These are phyloP conservation scores for Apiospora pterosperma DNA, from an alignment of 2,329 filamentous ascomycete genomes.

Conservation along the genomic window DNA sequence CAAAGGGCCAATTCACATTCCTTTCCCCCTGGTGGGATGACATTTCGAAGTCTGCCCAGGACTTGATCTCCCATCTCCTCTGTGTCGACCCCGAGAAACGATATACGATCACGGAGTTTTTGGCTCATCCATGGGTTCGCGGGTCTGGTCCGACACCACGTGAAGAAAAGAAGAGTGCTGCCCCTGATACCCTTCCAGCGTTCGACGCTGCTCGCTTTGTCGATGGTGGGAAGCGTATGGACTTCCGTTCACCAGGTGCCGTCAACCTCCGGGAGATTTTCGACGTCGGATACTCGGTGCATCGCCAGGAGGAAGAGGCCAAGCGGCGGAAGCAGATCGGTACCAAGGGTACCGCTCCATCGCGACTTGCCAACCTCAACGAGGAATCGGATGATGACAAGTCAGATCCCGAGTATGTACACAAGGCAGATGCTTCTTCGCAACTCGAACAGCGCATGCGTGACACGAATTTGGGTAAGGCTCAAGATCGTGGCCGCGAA, in stretches of 20 bases:
- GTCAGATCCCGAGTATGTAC: constrained; percentile 44
- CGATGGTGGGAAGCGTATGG: constrained; percentile 66
- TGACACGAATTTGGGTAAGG: constrained; percentile 67
- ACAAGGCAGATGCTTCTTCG: constrained; percentile 49
- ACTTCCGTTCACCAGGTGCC: constrained; percentile 93
- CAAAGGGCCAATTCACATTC: constrained; percentile 94
- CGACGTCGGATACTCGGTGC: constrained; percentile 96
- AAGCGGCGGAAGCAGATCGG: constrained; percentile 85
- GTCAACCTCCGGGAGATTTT: constrained; percentile 97
- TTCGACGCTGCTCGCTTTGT: constrained; percentile 55
- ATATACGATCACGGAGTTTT: constrained; percentile 88
- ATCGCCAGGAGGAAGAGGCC: constrained; percentile 91
- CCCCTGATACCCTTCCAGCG: constrained; percentile 44
- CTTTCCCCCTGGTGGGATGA: constrained; percentile 99
- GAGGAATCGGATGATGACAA: constrained; percentile 61
- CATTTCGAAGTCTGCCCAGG: constrained; percentile 91
- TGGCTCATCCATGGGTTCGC: constrained; percentile 91
- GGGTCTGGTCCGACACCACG: constrained; percentile 55
- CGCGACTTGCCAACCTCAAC: constrained; percentile 60
- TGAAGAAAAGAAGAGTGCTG: constrained; percentile 53
- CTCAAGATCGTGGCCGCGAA: constrained; percentile 47
- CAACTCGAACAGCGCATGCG: constrained; percentile 85
- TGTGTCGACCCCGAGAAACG: constrained; percentile 94
- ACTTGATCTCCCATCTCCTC: constrained; percentile 87
- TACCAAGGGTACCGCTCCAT: constrained; percentile 63